phyloP scores from a whole-genome alignment of 2,329 filamentous ascomycete genomes.

The Penicillium verrucosum region DNA sequence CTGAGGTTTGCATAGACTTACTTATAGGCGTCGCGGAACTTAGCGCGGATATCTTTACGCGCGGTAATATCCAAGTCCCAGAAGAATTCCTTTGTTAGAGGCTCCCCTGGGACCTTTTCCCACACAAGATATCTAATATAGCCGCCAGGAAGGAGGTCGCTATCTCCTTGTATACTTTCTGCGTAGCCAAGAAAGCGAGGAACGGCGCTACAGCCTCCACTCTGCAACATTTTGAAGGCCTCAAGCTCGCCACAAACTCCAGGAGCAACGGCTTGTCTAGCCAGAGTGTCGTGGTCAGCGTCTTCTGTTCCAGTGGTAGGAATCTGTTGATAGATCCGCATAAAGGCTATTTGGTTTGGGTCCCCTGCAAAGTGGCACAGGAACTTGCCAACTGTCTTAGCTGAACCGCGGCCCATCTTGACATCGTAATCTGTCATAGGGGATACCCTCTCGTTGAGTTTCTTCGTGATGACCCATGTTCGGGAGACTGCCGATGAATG shows the following conservation, averaged over 20 bases:
- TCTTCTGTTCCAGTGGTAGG: background rate
- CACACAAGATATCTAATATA: conserved; percentile 14
- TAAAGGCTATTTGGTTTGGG: conserved; percentile 13
- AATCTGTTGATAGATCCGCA: conserved; percentile 16
- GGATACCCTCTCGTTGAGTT: conserved; percentile 9
- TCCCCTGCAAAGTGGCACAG: conserved; percentile 11
- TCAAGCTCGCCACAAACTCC: background rate
- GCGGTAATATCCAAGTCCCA: conserved; percentile 6
- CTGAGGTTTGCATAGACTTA: conserved; percentile 5
- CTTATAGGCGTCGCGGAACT: conserved; percentile 11
- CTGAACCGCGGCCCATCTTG: conserved; percentile 5
- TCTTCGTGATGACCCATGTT: conserved; percentile 12
- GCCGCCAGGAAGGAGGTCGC: conserved; percentile 12
- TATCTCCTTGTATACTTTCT: background rate
- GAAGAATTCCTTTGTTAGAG: conserved; percentile 8
- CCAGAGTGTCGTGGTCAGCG: background rate
- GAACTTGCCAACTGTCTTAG: conserved; percentile 14
- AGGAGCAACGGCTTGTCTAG: background rate
- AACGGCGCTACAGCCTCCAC: background rate
- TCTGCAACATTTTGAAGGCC: background rate
- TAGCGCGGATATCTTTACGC: conserved; percentile 11
- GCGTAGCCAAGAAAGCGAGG: background rate
- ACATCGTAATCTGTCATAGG: conserved; percentile 8
- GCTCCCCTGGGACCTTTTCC: conserved; percentile 12
- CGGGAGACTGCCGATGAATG: background rate